Conservation (phyloP, 768 basidiomycete species). For the Tulasnella sp. region DNA sequence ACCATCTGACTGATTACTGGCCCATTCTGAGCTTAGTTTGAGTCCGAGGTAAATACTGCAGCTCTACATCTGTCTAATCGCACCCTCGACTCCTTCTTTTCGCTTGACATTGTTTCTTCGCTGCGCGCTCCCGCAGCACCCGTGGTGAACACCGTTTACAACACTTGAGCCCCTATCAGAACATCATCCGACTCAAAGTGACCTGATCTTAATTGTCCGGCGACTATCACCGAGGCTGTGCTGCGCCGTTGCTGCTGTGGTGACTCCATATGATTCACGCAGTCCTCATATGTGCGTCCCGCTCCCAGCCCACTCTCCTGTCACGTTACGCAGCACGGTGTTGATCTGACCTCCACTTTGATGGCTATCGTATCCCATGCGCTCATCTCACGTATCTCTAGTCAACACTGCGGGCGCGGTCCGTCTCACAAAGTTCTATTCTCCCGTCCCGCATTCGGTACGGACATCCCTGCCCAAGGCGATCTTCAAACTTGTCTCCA, state of each 20-base stretch:
- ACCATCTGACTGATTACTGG: no score
- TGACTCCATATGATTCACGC: constrained; percentile 59
- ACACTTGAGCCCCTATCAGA: no score
- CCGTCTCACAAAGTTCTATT: constrained; percentile 81
- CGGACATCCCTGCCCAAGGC: constrained; percentile 62
- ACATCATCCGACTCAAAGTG: no score
- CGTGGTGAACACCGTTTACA: no score
- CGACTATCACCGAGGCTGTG: background rate
- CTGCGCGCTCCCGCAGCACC: no score
- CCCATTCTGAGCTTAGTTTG: no score
- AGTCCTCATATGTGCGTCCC: constrained; percentile 59
- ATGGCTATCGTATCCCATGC: background rate
- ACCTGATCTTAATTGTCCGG: no score
- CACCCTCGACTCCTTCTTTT: no score
- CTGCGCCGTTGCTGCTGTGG: background rate
- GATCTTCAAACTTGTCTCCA: constrained; percentile 81
- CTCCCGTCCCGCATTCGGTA: constrained; percentile 52
- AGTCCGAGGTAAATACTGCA: no score
- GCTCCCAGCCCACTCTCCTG: constrained; percentile 23
- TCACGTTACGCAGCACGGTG: background rate
- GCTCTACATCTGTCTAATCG: no score
- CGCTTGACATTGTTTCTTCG: no score
- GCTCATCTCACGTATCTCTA: constrained; percentile 27
- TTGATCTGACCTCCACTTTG: background rate
- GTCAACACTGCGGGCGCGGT: constrained; percentile 91